Evolutionary conservation across 768 basidiomycete genomes (phyloP), one percentile per base, ranked within the genome.

Genomic region (Gloeophyllum trabeum): DNA sequence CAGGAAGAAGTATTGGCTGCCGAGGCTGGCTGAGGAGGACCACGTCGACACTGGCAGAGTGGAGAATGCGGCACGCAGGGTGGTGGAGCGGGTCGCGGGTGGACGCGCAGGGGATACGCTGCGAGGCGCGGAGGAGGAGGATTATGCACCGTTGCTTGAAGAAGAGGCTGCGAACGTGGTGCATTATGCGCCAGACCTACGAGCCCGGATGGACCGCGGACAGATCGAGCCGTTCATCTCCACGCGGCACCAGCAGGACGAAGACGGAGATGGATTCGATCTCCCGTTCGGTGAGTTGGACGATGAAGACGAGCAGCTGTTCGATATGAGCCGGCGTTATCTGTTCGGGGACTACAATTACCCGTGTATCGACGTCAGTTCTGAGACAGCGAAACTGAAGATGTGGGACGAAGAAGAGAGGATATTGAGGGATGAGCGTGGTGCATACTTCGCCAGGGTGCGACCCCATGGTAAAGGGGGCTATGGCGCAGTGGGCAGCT

Each of bases 1-100:
- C 1, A 76, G 79, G 56, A 69, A 70, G 43, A 99, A 99, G 62
- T 99, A 99, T 60, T 99, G 96, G 96, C 67, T 99, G 6, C 91
- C 93, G 0, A 77, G 80, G 52, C 72, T 76, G 0, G 65, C 59
- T 20, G 52, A 65, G 28, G 56, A 63, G 5, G n/a, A n/a, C n/a
- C n/a, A n/a, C n/a, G 63, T 57, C 5, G 63, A 63, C 2, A 58
- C 63, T 12, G 66, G 67, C 23, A 60, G 58, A 20, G 47, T 65
- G 12, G 66, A 67, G 48, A 56, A 70, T 19, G 57, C 63, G 1
- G 52, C 73, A 19, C 70, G 73, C 39, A 55, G 57, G 13, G 65
- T 61, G 5, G 60, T 70, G 44, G 62, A 54, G 43, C 61, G 56
- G 30, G 56, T 69, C 37, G 65, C 64, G 10, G 69, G 70, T 23